Evolutionary conservation across 139 green algal genomes (phyloP).

Genomic region (Chlorella sp.): DNA sequence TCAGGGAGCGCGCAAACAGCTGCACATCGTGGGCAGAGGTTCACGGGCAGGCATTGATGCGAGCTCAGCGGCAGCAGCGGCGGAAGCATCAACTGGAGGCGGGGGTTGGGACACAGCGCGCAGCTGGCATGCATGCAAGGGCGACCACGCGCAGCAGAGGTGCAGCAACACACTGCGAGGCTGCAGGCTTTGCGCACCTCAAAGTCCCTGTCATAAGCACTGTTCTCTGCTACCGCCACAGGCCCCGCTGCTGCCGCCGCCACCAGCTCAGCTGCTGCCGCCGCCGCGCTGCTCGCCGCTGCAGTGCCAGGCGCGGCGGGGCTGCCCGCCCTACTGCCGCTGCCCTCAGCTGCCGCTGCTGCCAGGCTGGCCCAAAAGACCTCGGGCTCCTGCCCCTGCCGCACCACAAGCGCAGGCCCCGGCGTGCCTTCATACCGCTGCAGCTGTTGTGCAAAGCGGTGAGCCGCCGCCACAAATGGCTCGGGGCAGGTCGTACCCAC

Average conservation of each 20-base stretch:
- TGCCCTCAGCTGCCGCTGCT: not conserved
- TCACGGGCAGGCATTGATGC: not conserved
- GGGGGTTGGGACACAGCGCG: no score
- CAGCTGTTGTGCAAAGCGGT: conserved; percentile 57
- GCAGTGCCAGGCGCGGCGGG: not conserved
- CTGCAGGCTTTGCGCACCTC: conserved; percentile 16
- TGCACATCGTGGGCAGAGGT: not conserved
- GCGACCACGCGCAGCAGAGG: no score
- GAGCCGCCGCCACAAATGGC: conserved; percentile 46
- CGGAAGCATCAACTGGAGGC: not conserved
- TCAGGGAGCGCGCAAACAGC: conserved; percentile 19
- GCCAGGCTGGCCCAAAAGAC: conserved; percentile 37
- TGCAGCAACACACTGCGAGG: no score
- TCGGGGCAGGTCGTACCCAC: conserved; percentile 36
- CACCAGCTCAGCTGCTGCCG: not conserved
- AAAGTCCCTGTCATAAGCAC: conserved; percentile 46
- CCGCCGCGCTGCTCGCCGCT: not conserved
- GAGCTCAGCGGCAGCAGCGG: not conserved
- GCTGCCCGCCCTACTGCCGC: conserved; percentile 5
- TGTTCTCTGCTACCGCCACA: not conserved
- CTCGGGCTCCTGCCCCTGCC: conserved; percentile 52
- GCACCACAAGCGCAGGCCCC: conserved; percentile 41
- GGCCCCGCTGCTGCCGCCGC: not conserved
- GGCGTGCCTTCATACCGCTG: conserved; percentile 61
- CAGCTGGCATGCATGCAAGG: no score